Conservation (phyloP, 768 basidiomycete species). For the Trametes punicea region DNA sequence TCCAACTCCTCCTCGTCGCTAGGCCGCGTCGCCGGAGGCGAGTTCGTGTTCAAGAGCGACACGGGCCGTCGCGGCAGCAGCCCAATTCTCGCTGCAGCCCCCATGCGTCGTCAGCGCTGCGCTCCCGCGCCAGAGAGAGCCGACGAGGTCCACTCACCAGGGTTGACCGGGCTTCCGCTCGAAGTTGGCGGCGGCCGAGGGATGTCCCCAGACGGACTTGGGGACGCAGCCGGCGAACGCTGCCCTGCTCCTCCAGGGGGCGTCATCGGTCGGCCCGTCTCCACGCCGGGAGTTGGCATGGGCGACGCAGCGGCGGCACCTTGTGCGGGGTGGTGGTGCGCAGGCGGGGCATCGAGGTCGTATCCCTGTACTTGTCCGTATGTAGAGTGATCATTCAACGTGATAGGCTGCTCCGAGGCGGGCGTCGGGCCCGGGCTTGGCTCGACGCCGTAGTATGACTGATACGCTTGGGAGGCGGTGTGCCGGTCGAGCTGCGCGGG, state of each 20-base stretch:
- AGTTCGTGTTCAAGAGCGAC: conserved; percentile 41
- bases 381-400: neutral
- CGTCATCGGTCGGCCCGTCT: neutral
- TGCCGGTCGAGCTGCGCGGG: conserved; percentile 24
- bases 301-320: neutral
- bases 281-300: neutral
- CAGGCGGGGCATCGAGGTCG: conserved; percentile 16
- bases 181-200: conserved; percentile 25
- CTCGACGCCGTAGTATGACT: conserved; percentile 15
- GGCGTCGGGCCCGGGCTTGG: neutral
- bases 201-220: conserved; percentile 20
- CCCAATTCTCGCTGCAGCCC: conserved; percentile 57
- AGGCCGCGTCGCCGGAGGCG: conserved; percentile 31
- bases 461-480: conserved; percentile 25
- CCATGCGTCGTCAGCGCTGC: neutral
- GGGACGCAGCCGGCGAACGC: conserved; percentile 13
- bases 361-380: conserved; percentile 20
- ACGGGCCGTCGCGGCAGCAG: conserved; percentile 74
- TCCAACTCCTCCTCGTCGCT: conserved; percentile 51
- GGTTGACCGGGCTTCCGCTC: conserved; percentile 26
- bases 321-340: neutral
- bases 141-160: conserved; percentile 18
- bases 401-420: neutral
- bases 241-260: neutral
- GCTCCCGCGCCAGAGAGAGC: neutral